Evolutionary conservation across 2,329 filamentous ascomycete species (phyloP).

Genomic region (Pyrenophora seminiperda): DNA sequence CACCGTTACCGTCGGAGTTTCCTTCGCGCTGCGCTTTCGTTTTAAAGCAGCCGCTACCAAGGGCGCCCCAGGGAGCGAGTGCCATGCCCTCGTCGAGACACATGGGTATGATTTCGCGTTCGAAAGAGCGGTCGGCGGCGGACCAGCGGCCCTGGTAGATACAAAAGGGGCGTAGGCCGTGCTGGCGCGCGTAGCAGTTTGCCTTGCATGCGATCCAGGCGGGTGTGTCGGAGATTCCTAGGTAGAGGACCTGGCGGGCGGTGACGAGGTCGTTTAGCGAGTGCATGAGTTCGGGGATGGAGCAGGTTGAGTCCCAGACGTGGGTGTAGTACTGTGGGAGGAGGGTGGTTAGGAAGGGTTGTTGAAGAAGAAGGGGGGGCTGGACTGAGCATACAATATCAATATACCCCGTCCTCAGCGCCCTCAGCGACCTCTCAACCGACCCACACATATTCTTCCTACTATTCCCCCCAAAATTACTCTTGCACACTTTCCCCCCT

Average conservation of each 20-base stretch:
- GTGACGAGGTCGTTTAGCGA: slow-evolving; percentile 50
- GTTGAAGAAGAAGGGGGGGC: slow-evolving; percentile 34
- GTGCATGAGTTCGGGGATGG: slow-evolving; percentile 53
- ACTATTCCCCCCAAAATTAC: slow-evolving; percentile 23
- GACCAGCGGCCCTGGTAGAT: slow-evolving; percentile 53
- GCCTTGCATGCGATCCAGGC: slow-evolving; percentile 46
- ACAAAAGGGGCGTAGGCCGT: slow-evolving; percentile 48
- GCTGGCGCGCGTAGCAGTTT: slow-evolving; percentile 47
- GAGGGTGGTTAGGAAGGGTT: slow-evolving; percentile 15
- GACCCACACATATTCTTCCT: slow-evolving; percentile 24
- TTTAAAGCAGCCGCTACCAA: slow-evolving; percentile 52
- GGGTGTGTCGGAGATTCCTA: slow-evolving; percentile 53
- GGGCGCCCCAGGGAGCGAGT: slow-evolving; percentile 60
- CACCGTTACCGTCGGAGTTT: slow-evolving; percentile 41
- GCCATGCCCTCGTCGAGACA: slow-evolving; percentile 50
- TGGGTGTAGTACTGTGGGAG: slow-evolving; percentile 43
- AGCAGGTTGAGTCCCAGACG: slow-evolving; percentile 52
- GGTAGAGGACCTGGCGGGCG: slow-evolving; percentile 52
- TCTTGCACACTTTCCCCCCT: slow-evolving; percentile 23
- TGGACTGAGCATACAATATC: slow-evolving; percentile 51
- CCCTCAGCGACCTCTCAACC: slow-evolving; percentile 21
- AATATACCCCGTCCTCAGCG: slow-evolving; percentile 65
- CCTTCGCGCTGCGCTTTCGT: slow-evolving; percentile 52
- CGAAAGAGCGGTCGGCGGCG: slow-evolving; percentile 51
- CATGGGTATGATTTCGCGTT: slow-evolving; percentile 56